These are phyloP conservation scores for Sutorius australiensis DNA, from an alignment of 768 basidiomycete genomes.

Conservation along the genomic window DNA sequence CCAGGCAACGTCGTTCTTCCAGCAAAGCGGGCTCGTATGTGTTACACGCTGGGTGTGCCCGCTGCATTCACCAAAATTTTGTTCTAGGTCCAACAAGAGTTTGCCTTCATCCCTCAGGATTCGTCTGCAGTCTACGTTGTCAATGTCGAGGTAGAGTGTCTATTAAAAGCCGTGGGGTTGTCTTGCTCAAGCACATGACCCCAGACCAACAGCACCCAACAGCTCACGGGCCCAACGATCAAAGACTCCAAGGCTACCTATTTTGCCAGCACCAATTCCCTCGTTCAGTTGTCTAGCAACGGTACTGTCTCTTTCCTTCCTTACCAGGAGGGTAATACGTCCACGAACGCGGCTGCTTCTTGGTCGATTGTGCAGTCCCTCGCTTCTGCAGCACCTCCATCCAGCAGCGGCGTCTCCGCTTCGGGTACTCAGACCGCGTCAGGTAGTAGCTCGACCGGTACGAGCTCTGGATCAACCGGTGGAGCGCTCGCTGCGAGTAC, in stretches of 20 bases:
- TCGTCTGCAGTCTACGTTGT: conserved; percentile 69
- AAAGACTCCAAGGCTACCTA: conserved; percentile 62
- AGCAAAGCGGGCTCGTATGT: conserved; percentile 42
- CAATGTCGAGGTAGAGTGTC: conserved; percentile 53
- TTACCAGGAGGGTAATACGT: conserved; percentile 44
- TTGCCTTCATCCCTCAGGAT: conserved; percentile 76
- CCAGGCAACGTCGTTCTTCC: conserved; percentile 68
- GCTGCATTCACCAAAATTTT: neutral
- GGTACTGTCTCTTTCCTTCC: conserved; percentile 61
- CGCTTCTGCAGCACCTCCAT: conserved; percentile 40
- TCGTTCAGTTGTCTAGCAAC: conserved; percentile 64
- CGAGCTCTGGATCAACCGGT: conserved; percentile 11
- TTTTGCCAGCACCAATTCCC: conserved; percentile 55
- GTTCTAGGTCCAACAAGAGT: conserved; percentile 61
- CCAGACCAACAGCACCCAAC: conserved; percentile 62
- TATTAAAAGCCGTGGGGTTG: neutral
- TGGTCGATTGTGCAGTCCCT: conserved; percentile 50
- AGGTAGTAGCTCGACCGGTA: conserved; percentile 13
- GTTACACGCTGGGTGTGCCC: neutral
- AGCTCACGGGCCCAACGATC: conserved; percentile 52
- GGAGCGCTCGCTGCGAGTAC: conserved; percentile 10
- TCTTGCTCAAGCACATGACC: conserved; percentile 5
- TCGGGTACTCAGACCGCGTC: conserved; percentile 18
- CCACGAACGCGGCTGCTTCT: conserved; percentile 41
- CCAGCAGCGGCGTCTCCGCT: conserved; percentile 18